Percentiles rank a stretch among this genome's conserved stretches.
Evolutionary conservation across 805 yeast genomes (phyloP).

Genomic region (Candida pseudoglaebosa): DNA sequence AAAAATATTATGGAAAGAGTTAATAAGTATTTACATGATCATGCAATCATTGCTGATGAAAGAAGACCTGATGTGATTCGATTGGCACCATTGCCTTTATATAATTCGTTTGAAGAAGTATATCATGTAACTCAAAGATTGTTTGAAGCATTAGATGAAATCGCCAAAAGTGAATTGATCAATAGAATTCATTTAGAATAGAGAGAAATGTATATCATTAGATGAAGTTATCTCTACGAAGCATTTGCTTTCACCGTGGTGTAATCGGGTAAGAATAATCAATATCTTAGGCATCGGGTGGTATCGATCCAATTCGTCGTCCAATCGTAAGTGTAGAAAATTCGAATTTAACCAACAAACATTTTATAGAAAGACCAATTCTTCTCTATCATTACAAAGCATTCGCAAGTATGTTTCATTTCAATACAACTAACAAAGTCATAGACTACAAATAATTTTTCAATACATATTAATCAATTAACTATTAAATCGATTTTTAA

Average conservation of each 20-base stretch:
- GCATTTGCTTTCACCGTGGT: background rate
- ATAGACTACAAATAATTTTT: background rate
- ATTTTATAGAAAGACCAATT: too few species aligned
- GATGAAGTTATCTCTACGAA: background rate
- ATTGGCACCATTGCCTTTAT: slow-evolving; percentile 81
- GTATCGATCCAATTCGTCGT: too few species aligned
- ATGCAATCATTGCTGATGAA: slow-evolving; percentile 81
- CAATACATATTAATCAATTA: background rate
- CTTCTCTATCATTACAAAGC: too few species aligned
- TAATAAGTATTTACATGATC: slow-evolving; percentile 42
- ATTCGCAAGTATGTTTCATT: too few species aligned
- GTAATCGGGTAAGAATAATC: background rate
- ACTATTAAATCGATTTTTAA: background rate
- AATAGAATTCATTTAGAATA: background rate
- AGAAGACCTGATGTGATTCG: slow-evolving; percentile 88
- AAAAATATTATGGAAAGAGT: slow-evolving; percentile 60
- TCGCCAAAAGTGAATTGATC: slow-evolving; percentile 4
- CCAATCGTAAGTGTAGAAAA: background rate
- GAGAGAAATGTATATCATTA: background rate
- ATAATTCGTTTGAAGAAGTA: slow-evolving; percentile 72
- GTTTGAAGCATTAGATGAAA: slow-evolving; percentile 31
- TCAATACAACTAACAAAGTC: too few species aligned
- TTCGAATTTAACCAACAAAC: background rate
- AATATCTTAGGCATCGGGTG: too few species aligned
- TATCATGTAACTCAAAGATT: slow-evolving; percentile 42